Base-by-base conservation (phyloP, 306 rosid genomes). In the Prosopis cineraria region DNA sequence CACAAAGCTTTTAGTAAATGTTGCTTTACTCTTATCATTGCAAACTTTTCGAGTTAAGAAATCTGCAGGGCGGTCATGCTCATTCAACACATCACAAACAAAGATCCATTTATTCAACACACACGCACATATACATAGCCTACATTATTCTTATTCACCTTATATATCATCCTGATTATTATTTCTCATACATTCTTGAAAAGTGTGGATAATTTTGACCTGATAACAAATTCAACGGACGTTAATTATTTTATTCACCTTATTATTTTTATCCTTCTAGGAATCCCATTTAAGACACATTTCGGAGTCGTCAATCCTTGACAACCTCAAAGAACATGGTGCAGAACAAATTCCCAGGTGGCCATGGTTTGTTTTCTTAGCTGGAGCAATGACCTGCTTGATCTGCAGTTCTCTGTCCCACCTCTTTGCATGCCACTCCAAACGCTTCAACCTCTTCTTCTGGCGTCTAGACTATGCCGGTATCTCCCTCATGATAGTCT, bases 391-490 rank as follows among this genome's bases (percentile, higher is more conserved):
- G 96, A 82, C 89, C 14, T 90, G 96, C 83, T 82, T 93, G 22
- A 76, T 88, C 29, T 88, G 93, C 85, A 93, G 96, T 81, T 80
- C 93, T 43, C 74, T 90, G 27, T 93, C 96, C 79, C 98, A 90
- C 78, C 94, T 93, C 81, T 70, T 90, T 5, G 94, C 91, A 25
- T 88, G 96, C 73, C 98, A 93, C 84, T 93, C 98, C 68, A 82
- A 73, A 85, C 82, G 86, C 81, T 91, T 85, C 83, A 88, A 77
- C 82, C 69, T 79, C 74, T 87, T 89, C 84, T 93, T 93, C 81
- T 89, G 98, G 96, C 94, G 98, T 64, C 75, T 93, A 10, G 98
- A 93, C 63, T 93, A 93, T 36, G 91, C 91, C 2, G 98, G 98
- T 37, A 93, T 93, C 72, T 87, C 93, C 58, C 70, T 88, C 13